phyloP scores from a whole-genome alignment of 1,139 yeast species.

The Hemisphaericaspora xylanilytica region DNA sequence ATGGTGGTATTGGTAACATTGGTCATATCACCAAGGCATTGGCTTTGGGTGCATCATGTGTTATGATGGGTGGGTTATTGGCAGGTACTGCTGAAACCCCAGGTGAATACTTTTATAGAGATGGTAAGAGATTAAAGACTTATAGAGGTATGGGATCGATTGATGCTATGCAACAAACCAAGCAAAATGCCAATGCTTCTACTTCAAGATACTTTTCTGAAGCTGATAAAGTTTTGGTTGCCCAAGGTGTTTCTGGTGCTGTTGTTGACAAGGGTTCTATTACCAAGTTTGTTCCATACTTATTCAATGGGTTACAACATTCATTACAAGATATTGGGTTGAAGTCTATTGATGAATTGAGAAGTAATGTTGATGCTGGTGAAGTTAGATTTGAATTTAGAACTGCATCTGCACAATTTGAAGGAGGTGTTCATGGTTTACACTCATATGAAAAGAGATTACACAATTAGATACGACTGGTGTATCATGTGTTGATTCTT shows the following conservation, averaged over 20 bases:
- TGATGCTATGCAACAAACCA: slow-evolving; percentile 97
- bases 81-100: slow-evolving; percentile 99
- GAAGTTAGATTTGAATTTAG: slow-evolving; percentile 91
- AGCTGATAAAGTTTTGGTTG: slow-evolving; percentile 91
- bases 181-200: slow-evolving; percentile 88
- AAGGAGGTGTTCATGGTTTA: slow-evolving; percentile 97
- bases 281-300: slow-evolving; percentile 89
- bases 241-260: slow-evolving; percentile 98
- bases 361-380: slow-evolving; percentile 62
- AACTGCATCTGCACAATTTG: slow-evolving; percentile 98
- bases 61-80: slow-evolving; percentile 99
- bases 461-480: slow-evolving; percentile 72
- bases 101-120: slow-evolving; percentile 96
- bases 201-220: slow-evolving; percentile 98
- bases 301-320: slow-evolving; percentile 94
- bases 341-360: slow-evolving; percentile 60
- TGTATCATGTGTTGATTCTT: too few relatives aligned
- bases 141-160: slow-evolving; percentile 99
- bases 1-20: slow-evolving; percentile 98
- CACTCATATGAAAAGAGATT: slow-evolving; percentile 97
- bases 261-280: slow-evolving; percentile 97
- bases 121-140: slow-evolving; percentile 94
- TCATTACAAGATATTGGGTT: slow-evolving; percentile 98
- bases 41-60: slow-evolving; percentile 95
- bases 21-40: slow-evolving; percentile 98